Evolutionary conservation across 2,329 filamentous ascomycete species (phyloP).

Genomic region (Orbilia ellipsospora): DNA sequence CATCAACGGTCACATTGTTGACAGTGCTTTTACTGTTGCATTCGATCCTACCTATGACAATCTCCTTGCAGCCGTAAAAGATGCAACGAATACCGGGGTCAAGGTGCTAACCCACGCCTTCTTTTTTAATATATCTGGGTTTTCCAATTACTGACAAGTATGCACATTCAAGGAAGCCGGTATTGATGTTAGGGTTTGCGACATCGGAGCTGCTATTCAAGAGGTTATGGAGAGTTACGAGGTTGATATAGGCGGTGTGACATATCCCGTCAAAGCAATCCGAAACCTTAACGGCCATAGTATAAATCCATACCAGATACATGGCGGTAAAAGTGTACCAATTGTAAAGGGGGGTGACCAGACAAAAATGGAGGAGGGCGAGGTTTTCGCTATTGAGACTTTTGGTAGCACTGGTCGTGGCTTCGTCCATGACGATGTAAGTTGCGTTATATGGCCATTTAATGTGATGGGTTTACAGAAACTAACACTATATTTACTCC

Average conservation of each 20-base stretch:
- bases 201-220: slow-evolving; percentile 85
- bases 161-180: slow-evolving; percentile 74
- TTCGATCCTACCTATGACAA: slow-evolving; percentile 77
- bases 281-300: slow-evolving; percentile 90
- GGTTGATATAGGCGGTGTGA: slow-evolving; percentile 81
- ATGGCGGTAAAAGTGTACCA: slow-evolving; percentile 91
- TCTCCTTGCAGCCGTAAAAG: slow-evolving; percentile 73
- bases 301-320: slow-evolving; percentile 88
- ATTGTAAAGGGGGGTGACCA: slow-evolving; percentile 89
- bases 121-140: too few relatives aligned
- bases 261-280: slow-evolving; percentile 83
- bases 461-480: neutral
- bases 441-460: slow-evolving; percentile 58
- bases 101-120: slow-evolving; percentile 63
- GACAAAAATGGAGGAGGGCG: slow-evolving; percentile 98
- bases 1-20: slow-evolving; percentile 76
- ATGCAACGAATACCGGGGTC: slow-evolving; percentile 79
- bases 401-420: slow-evolving; percentile 94
- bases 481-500: slow-evolving; percentile 40
- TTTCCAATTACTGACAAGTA: too few relatives aligned
- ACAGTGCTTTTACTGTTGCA: slow-evolving; percentile 76
- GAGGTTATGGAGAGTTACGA: slow-evolving; percentile 95
- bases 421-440: slow-evolving; percentile 84
- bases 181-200: slow-evolving; percentile 88
- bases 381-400: slow-evolving; percentile 94